A percentile compares a stretch with the other conserved stretches of the same genome.
phyloP scores from a whole-genome alignment of 169 alveolate genomes.

The Plasmodium reichenowi region DNA sequence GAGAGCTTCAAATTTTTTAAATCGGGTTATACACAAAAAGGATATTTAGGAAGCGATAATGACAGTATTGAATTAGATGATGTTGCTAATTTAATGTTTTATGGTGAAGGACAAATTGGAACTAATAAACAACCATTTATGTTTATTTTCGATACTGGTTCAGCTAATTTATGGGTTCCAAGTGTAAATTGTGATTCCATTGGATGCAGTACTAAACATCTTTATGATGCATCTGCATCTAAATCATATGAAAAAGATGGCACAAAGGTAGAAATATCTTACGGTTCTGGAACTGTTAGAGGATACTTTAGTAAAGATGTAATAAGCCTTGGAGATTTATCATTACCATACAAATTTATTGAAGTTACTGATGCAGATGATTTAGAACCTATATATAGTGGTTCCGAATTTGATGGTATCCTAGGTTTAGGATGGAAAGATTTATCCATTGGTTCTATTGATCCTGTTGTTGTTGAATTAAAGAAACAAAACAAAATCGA shows the following conservation, averaged over 20 bases:
- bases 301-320: conserved; percentile 84
- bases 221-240: conserved; percentile 79
- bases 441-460: conserved; percentile 41
- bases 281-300: conserved; percentile 86
- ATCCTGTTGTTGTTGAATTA: conserved; percentile 58
- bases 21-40: conserved; percentile 22
- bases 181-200: conserved; percentile 70
- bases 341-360: conserved; percentile 71
- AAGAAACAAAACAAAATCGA: conserved; percentile 50
- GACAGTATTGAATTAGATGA: conserved; percentile 66
- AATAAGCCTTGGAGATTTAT: conserved; percentile 74
- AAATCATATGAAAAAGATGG: conserved; percentile 82
- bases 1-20: conserved; percentile 31
- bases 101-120: conserved; percentile 68
- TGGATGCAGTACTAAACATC: conserved; percentile 80
- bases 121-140: conserved; percentile 39
- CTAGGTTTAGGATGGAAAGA: conserved; percentile 81
- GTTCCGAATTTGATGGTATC: conserved; percentile 64
- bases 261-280: conserved; percentile 76
- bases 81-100: conserved; percentile 25
- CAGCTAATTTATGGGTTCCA: conserved; percentile 89
- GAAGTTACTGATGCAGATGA: conserved; percentile 74
- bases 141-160: conserved; percentile 84
- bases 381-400: conserved; percentile 63
- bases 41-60: conserved; percentile 34